Evolutionary conservation across 2,329 filamentous ascomycete species (phyloP).

Genomic region (Cadophora luteo-olivacea): DNA sequence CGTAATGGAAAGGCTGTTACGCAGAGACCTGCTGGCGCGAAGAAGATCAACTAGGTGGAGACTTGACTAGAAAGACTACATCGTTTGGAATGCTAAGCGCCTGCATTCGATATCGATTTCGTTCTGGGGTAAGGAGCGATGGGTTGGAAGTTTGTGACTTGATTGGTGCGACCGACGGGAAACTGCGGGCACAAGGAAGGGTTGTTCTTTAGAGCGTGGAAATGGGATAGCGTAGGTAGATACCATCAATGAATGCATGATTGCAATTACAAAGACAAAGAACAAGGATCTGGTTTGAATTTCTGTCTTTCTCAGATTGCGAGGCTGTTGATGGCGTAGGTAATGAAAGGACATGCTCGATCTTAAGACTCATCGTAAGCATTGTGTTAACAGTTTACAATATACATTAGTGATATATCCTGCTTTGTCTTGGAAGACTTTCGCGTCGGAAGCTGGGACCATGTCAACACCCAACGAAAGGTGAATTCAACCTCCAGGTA

Average conservation of each 20-base stretch:
- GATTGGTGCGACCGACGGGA: not conserved
- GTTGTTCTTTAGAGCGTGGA: not conserved
- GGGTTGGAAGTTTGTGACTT: not conserved
- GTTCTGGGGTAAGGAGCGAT: not conserved
- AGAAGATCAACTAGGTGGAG: conserved; percentile 31
- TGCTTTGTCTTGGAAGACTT: no score
- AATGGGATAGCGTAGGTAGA: conserved; percentile 19
- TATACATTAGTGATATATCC: no score
- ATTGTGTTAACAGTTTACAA: no score
- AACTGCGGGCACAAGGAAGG: not conserved
- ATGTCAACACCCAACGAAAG: no score
- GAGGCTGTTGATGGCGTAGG: no score
- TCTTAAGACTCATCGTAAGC: no score
- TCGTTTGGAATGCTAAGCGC: not conserved
- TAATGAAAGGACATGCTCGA: no score
- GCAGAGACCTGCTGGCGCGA: conserved; percentile 23
- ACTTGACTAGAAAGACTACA: no score
- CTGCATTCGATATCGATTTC: not conserved
- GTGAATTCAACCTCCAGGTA: no score
- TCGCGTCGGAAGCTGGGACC: no score
- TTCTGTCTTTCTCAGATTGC: no score
- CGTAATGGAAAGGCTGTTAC: conserved; percentile 32
- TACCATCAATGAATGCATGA: conserved; percentile 24
- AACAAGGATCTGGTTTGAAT: no score
- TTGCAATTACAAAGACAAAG: not conserved